Evolutionary conservation across 257 asterid genomes (phyloP), one percentile per base, ranked within the genome.

Genomic region (Ligustrum vulgare): DNA sequence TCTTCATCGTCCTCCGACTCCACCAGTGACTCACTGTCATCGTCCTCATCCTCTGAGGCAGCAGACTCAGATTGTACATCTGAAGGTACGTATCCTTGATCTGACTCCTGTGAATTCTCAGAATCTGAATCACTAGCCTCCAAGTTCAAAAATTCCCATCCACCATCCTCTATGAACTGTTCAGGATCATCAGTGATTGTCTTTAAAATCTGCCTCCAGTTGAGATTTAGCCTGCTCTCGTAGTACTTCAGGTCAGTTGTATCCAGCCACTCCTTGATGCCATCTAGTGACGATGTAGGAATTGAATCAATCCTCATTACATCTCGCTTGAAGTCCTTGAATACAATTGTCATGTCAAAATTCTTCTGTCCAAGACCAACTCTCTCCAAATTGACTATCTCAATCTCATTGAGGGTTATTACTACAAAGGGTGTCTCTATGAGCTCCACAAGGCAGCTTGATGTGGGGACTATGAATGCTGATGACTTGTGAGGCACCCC

Each of bases 331-430:
- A 91, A 91, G 87, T 91, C 96, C 83, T 91, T 91, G 90, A 86
- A 91, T 13, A 91, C 90, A 28, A 91, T 83, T 25, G 93, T 88
- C 92, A 91, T 79, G 80, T 91, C 97, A 18, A 91, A 91, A 75
- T 89, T 89, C 89, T 91, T 91, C 86, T 91, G 97, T 4, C 86
- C 97, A n/a, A 91, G 85, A 71, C 97, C 96, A 9, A 89, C 97
- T 77, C 97, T 83, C 71, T 91, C 97, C 82, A 91, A 67, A 64
- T 89, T 89, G 25, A 89, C 93, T 35, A 89, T 86, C 88, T 91
- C 97, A 28, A 91, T 91, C 67, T 91, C 97, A 23, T 81, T 75
- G 8, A 91, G 74, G 31, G 88, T 77, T 16, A 89, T 81, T 23
- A 91, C 97, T 13, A 91, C 75, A 74, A 91, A 91, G 13, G 96